These are phyloP conservation scores for Cladosporium sp. DNA, from an alignment of 2,329 filamentous ascomycete species.

Conservation along the genomic window DNA sequence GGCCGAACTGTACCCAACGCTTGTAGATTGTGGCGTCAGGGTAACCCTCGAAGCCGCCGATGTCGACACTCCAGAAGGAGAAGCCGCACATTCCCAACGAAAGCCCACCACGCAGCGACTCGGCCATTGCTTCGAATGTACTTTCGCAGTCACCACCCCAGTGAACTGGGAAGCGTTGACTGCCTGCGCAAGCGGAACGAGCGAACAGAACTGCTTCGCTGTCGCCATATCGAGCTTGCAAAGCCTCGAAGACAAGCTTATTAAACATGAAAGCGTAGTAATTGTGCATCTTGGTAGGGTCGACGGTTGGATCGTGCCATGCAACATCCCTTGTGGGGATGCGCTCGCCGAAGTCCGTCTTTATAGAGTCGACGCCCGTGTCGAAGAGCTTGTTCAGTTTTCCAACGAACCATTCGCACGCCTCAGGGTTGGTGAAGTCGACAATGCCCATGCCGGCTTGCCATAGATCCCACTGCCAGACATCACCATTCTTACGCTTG, in stretches of 20 bases:
- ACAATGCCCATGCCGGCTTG: constrained; percentile 74
- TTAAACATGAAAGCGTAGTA: constrained; percentile 76
- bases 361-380: constrained; percentile 69
- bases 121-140: constrained; percentile 71
- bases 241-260: constrained; percentile 65
- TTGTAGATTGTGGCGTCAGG: constrained; percentile 68
- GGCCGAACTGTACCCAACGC: constrained; percentile 74
- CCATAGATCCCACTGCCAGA: constrained; percentile 78
- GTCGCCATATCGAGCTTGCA: constrained; percentile 55
- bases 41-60: constrained; percentile 69
- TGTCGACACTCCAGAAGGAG: constrained; percentile 69
- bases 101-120: constrained; percentile 66
- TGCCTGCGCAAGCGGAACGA: constrained; percentile 65
- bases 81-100: constrained; percentile 65
- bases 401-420: constrained; percentile 62
- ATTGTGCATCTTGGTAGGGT: constrained; percentile 71
- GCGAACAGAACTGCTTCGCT: constrained; percentile 66
- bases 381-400: constrained; percentile 66
- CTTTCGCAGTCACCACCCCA: constrained; percentile 78
- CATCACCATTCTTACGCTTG: constrained; percentile 65
- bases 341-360: constrained; percentile 75
- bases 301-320: constrained; percentile 61
- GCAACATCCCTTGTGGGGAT: constrained; percentile 65
- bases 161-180: constrained; percentile 65
- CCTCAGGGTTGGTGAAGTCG: constrained; percentile 72